Evolutionary conservation across 805 yeast genomes (phyloP).

Genomic region (Saccharomyces mikatae): DNA sequence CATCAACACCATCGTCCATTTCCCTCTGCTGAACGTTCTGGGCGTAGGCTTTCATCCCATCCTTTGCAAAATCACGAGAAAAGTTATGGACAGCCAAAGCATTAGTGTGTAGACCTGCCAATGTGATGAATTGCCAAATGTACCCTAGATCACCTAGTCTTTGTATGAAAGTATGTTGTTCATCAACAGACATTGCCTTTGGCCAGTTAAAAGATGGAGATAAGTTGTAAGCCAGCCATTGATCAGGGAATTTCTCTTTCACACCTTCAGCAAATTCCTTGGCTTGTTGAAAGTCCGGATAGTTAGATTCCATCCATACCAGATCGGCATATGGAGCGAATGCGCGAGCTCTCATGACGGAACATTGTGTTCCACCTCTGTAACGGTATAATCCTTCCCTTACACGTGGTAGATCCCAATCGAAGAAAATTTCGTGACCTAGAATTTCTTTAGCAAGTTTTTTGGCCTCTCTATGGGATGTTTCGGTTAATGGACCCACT

Average conservation of each 20-base stretch:
- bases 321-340: conserved; percentile 91
- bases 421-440: conserved; percentile 78
- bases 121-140: conserved; percentile 95
- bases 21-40: conserved; percentile 78
- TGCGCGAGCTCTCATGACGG: conserved; percentile 92
- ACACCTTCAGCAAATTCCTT: conserved; percentile 92
- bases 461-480: conserved; percentile 75
- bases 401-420: conserved; percentile 93
- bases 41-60: conserved; percentile 96
- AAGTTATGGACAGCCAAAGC: conserved; percentile 87
- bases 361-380: conserved; percentile 94
- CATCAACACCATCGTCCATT: conserved; percentile 84
- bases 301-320: conserved; percentile 97
- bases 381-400: conserved; percentile 96
- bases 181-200: conserved; percentile 77
- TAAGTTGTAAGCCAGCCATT: conserved; percentile 94
- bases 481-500: conserved; percentile 67
- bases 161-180: conserved; percentile 84
- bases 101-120: conserved; percentile 94
- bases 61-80: conserved; percentile 64
- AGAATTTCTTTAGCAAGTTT: conserved; percentile 62
- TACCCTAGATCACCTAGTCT: conserved; percentile 84
- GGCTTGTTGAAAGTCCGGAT: conserved; percentile 90
- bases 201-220: conserved; percentile 98
- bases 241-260: conserved; percentile 67